Conservation (phyloP, 2,329 filamentous ascomycete genomes). For the Epichloe coenophiala region DNA sequence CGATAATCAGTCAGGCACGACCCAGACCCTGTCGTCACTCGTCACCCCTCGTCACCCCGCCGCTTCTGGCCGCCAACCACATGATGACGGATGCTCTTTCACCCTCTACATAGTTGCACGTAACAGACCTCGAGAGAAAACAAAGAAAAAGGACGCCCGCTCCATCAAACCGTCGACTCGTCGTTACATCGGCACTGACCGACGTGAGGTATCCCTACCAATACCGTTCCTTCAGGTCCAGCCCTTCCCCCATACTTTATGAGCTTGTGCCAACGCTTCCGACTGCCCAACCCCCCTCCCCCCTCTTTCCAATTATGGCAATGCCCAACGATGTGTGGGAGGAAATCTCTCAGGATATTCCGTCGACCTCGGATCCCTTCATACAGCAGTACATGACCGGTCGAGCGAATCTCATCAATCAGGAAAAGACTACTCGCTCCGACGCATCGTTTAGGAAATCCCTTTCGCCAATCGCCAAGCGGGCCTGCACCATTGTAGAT, state of each 20-base stretch:
- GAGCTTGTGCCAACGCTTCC: no score
- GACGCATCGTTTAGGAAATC: constrained; percentile 57
- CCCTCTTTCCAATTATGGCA: constrained; percentile 15
- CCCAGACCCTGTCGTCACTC: no score
- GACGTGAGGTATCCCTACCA: neutral
- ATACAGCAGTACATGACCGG: constrained; percentile 71
- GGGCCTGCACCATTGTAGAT: constrained; percentile 68
- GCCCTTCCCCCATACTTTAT: no score
- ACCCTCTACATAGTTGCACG: no score
- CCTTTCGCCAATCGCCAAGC: constrained; percentile 64
- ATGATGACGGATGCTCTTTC: no score
- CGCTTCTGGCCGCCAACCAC: no score
- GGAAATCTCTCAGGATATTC: constrained; percentile 42
- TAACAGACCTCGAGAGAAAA: neutral
- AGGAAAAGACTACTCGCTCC: constrained; percentile 73
- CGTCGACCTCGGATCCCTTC: constrained; percentile 53
- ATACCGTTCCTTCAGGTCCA: no score
- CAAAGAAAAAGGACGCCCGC: neutral
- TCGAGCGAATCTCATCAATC: constrained; percentile 58
- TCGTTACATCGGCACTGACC: neutral
- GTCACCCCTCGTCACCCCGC: no score
- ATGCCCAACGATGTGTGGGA: constrained; percentile 46
- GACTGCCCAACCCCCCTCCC: no score
- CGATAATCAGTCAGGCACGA: no score
- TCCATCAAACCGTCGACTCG: neutral